Conservation (phyloP, 352 stramenopile genomes). For the Pythium biforme region DNA sequence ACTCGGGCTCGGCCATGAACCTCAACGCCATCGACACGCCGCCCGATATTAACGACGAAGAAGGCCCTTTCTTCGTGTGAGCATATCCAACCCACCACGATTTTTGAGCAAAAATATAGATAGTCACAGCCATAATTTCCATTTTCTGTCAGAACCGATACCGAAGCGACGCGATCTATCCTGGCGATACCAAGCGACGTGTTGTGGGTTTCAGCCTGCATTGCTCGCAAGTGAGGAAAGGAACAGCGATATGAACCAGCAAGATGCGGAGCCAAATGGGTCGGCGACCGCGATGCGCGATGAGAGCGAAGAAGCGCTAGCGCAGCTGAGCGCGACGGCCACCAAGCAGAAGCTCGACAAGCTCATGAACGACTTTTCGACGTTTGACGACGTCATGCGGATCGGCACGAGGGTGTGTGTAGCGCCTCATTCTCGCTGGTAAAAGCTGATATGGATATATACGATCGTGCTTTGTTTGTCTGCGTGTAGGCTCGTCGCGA, state of each 20-base stretch:
- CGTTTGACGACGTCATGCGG: slow-evolving; percentile 86
- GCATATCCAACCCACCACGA: neutral
- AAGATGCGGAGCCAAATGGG: slow-evolving; percentile 13
- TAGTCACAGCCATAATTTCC: neutral
- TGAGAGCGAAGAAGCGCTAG: slow-evolving; percentile 24
- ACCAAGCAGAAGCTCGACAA: slow-evolving; percentile 83
- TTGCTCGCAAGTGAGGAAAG: too few relatives aligned
- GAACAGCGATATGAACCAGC: slow-evolving; percentile 28
- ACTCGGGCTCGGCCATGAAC: slow-evolving; percentile 15
- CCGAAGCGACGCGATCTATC: slow-evolving; percentile 17
- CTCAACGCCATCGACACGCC: neutral
- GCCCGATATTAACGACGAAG: slow-evolving; percentile 18
- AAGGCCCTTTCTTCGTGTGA: slow-evolving; percentile 18
- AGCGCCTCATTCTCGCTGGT: neutral
- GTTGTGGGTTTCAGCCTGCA: slow-evolving; percentile 5
- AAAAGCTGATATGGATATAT: too few relatives aligned
- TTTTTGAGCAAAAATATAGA: slow-evolving; percentile 14
- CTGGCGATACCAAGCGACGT: neutral
- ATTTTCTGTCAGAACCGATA: slow-evolving; percentile 14
- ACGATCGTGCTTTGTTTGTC: too few relatives aligned
- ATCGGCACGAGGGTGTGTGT: slow-evolving; percentile 66
- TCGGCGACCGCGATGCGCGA: neutral
- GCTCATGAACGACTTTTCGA: slow-evolving; percentile 84
- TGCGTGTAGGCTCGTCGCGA: slow-evolving; percentile 81
- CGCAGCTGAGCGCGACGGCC: slow-evolving; percentile 57